Conservation (phyloP, 2,329 filamentous ascomycete genomes). For the Berkeleyomyces basicola region DNA sequence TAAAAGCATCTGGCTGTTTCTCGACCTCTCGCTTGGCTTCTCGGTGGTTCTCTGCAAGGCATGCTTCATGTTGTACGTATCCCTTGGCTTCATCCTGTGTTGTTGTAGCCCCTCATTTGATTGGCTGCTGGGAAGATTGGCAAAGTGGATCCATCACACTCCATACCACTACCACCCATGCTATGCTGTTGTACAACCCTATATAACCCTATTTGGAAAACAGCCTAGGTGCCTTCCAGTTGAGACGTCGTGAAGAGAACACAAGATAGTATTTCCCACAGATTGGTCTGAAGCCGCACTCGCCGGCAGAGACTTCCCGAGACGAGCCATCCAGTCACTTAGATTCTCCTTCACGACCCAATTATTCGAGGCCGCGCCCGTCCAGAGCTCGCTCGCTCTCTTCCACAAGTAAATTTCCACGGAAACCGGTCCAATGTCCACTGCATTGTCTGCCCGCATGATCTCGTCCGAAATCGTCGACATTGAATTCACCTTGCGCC, state of each 20-base stretch:
- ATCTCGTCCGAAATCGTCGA: constrained; percentile 25
- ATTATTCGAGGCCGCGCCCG: too few species aligned
- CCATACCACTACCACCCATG: background rate
- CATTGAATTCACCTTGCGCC: constrained; percentile 56
- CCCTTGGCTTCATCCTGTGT: background rate
- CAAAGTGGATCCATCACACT: too few species aligned
- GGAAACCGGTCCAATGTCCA: background rate
- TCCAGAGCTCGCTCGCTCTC: too few species aligned
- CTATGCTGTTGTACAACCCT: background rate
- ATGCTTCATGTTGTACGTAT: background rate
- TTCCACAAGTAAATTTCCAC: too few species aligned
- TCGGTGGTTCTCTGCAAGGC: background rate
- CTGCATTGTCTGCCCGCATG: background rate
- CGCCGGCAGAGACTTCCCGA: too few species aligned
- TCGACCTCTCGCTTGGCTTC: background rate
- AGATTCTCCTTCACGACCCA: too few species aligned
- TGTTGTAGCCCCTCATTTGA: background rate
- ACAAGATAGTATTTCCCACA: background rate
- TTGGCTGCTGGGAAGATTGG: background rate
- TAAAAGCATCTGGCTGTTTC: too few species aligned
- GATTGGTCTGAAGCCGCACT: background rate
- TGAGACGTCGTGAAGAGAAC: background rate
- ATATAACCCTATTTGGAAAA: background rate
- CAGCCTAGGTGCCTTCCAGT: background rate
- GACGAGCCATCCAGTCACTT: too few species aligned